These are phyloP conservation scores for Rhodotorula sp. DNA, from an alignment of 1,284 basidiomycete species.

Conservation along the genomic window DNA sequence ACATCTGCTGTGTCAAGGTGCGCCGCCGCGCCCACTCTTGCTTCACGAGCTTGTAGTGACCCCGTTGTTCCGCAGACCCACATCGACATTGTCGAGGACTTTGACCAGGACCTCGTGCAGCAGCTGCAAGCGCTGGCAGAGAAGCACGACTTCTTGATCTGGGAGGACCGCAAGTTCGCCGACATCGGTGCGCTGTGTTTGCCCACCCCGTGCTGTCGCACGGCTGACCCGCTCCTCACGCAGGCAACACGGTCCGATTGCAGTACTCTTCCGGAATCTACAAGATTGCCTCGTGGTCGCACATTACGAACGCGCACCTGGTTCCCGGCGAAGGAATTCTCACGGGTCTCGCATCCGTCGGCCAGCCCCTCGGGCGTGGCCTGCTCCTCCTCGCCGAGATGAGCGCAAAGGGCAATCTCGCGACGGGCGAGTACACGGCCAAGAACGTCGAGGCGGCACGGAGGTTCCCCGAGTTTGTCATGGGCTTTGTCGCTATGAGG, in stretches of 20 bases:
- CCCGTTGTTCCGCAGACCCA: slow-evolving; percentile 70
- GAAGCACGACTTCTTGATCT: slow-evolving; percentile 92
- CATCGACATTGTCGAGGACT: slow-evolving; percentile 93
- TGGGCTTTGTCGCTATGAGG: slow-evolving; percentile 91
- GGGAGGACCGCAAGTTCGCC: slow-evolving; percentile 97
- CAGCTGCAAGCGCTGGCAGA: slow-evolving; percentile 69
- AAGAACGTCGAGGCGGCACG: slow-evolving; percentile 85
- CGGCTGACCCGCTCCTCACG: background rate
- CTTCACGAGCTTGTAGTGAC: accelerated
- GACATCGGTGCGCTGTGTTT: slow-evolving; percentile 73
- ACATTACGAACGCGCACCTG: slow-evolving; percentile 92
- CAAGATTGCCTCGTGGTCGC: slow-evolving; percentile 92
- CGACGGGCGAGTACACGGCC: slow-evolving; percentile 80
- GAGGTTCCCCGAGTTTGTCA: slow-evolving; percentile 76
- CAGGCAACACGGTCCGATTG: slow-evolving; percentile 92
- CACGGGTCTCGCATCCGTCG: slow-evolving; percentile 80
- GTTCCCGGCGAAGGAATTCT: slow-evolving; percentile 89
- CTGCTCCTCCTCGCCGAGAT: slow-evolving; percentile 94
- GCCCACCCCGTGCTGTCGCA: too few species aligned
- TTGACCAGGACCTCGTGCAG: slow-evolving; percentile 71
- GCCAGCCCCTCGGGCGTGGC: slow-evolving; percentile 78
- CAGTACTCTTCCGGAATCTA: slow-evolving; percentile 94
- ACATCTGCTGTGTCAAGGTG: slow-evolving; percentile 93
- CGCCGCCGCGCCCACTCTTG: slow-evolving; percentile 15
- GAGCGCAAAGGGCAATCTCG: slow-evolving; percentile 86